Conservation (phyloP, 2,329 filamentous ascomycete genomes). For the Fusarium sp. region DNA sequence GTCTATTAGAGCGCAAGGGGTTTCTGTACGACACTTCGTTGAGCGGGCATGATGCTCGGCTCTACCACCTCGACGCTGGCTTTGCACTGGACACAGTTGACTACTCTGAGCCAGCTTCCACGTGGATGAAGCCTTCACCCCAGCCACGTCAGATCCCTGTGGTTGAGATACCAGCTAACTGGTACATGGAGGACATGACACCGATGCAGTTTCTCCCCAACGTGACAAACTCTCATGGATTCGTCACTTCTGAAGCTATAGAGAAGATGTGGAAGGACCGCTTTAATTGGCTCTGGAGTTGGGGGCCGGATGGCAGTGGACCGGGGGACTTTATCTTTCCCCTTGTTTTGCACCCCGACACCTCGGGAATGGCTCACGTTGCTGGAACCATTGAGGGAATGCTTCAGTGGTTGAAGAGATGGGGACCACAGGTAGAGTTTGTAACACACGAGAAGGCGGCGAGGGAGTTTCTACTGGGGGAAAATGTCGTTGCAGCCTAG, state of each 20-base stretch:
- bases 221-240: conserved; percentile 19
- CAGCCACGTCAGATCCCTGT: not conserved
- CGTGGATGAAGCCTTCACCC: not conserved
- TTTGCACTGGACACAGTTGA: not conserved
- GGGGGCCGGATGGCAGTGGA: conserved; percentile 6
- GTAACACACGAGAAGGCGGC: conserved; percentile 3
- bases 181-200: conserved; percentile 32
- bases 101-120: not conserved
- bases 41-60: conserved; percentile 1
- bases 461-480: not conserved
- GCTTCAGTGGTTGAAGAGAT: conserved; percentile 23
- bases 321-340: conserved; percentile 15
- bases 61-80: not conserved
- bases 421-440: conserved; percentile 24
- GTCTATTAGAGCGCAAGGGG: not conserved
- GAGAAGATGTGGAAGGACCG: conserved; percentile 21
- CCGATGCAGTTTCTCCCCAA: conserved; percentile 26
- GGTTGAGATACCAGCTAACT: conserved; percentile 23
- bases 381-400: conserved; percentile 14
- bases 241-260: conserved; percentile 1
- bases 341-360: conserved; percentile 23
- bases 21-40: conserved; percentile 10
- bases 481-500: not conserved
- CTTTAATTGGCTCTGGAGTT: conserved; percentile 16
- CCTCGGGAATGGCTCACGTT: conserved; percentile 21